Conservation (phyloP, 148 eudicot species). For the Diospyros lotus region DNA sequence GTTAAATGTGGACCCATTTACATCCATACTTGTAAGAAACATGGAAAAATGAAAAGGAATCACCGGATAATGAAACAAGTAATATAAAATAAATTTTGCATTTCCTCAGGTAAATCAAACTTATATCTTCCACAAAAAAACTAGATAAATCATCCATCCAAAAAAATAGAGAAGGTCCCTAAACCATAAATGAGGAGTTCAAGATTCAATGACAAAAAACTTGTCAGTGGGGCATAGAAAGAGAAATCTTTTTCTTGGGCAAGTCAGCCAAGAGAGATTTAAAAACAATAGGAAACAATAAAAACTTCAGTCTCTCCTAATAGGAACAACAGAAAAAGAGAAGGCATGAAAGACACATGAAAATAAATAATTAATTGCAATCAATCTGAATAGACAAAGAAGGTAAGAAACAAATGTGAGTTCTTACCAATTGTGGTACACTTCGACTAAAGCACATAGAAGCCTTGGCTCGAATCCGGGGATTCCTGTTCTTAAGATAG, state of each 20-base stretch:
- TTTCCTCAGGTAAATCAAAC: not conserved
- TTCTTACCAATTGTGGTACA: constrained; percentile 53
- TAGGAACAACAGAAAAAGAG: not conserved
- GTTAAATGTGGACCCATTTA: no score
- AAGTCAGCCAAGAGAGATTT: not conserved
- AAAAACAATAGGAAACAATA: not conserved
- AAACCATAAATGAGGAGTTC: not conserved
- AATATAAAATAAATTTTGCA: not conserved
- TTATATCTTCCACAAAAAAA: no score
- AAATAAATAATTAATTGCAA: not conserved
- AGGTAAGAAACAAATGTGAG: not conserved
- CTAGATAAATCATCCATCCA: no score
- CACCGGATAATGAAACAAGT: not conserved
- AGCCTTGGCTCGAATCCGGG: constrained; percentile 70
- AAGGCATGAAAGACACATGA: not conserved
- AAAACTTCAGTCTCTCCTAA: not conserved
- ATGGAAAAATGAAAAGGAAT: not conserved
- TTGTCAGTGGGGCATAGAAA: not conserved
- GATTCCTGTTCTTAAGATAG: constrained; percentile 51
- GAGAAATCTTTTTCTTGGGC: not conserved
- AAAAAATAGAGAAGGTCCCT: no score
- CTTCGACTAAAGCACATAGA: constrained; percentile 53
- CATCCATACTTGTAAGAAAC: no score
- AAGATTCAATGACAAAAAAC: not conserved
- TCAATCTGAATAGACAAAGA: not conserved